These are phyloP conservation scores for Phytophthora fragariae DNA, from an alignment of 352 stramenopile genomes.

Conservation along the genomic window DNA sequence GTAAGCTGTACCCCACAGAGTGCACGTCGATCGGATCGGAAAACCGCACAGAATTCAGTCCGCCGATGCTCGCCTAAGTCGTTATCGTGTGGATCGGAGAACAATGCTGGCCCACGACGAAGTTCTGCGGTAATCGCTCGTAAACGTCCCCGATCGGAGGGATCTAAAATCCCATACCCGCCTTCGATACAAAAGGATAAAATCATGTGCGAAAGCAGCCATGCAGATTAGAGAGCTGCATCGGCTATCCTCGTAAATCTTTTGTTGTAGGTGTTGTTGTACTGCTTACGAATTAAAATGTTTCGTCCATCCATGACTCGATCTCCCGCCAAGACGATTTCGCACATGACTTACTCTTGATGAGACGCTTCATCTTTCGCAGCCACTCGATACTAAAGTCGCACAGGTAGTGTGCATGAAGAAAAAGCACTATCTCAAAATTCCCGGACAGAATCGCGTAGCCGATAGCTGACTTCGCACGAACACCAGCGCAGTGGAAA, in stretches of 20 bases:
- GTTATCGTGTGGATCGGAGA: not conserved
- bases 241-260: not conserved
- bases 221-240: not conserved
- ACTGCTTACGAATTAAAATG: not conserved
- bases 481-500: not conserved
- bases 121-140: conserved; percentile 4
- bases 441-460: not conserved
- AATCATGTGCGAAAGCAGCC: not conserved
- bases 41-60: not conserved
- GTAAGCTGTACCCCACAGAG: not conserved
- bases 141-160: conserved; percentile 34
- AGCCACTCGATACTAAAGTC: not conserved
- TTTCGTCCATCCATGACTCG: not conserved
- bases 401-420: not conserved
- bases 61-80: not conserved
- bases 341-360: not conserved
- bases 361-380: not conserved
- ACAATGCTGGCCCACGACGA: not conserved
- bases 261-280: not conserved
- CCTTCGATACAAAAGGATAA: not conserved
- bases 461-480: not conserved
- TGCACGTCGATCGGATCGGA: not conserved
- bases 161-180: conserved; percentile 54
- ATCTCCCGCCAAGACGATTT: not conserved
- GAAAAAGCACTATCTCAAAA: not conserved